These are phyloP conservation scores for Diaporthe aspalathi DNA, from an alignment of 2,329 filamentous ascomycete genomes.

Conservation along the genomic window DNA sequence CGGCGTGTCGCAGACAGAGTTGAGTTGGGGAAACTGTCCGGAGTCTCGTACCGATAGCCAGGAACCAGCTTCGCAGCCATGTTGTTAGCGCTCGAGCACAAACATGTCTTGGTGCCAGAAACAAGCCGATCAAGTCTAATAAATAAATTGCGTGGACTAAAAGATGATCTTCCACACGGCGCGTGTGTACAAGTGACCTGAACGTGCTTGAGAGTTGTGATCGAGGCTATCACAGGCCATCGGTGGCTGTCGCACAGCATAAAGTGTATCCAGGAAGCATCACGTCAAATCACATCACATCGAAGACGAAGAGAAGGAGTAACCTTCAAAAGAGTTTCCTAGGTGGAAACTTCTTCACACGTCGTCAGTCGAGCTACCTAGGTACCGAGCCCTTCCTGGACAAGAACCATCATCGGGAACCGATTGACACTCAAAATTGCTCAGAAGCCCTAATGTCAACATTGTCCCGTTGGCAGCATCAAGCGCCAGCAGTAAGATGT, in stretches of 20 bases:
- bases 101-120: not conserved
- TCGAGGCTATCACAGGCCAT: not conserved
- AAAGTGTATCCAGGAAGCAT: not conserved
- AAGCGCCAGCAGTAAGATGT: too few relatives aligned
- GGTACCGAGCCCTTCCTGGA: not conserved
- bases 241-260: not conserved
- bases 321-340: not conserved
- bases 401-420: not conserved
- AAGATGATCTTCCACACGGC: not conserved
- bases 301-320: not conserved
- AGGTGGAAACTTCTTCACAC: not conserved
- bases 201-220: not conserved
- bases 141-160: not conserved
- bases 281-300: constrained; percentile 11
- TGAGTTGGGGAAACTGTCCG: not conserved
- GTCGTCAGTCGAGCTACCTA: not conserved
- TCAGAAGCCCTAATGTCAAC: not conserved
- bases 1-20: not conserved
- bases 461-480: not conserved
- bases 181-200: not conserved
- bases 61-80: not conserved
- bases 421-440: not conserved
- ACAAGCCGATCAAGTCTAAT: too few relatives aligned
- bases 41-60: not conserved
- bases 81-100: not conserved